Evolutionary conservation across 129 eudicot genomes (phyloP).

Genomic region (Helichrysum umbraculigerum): DNA sequence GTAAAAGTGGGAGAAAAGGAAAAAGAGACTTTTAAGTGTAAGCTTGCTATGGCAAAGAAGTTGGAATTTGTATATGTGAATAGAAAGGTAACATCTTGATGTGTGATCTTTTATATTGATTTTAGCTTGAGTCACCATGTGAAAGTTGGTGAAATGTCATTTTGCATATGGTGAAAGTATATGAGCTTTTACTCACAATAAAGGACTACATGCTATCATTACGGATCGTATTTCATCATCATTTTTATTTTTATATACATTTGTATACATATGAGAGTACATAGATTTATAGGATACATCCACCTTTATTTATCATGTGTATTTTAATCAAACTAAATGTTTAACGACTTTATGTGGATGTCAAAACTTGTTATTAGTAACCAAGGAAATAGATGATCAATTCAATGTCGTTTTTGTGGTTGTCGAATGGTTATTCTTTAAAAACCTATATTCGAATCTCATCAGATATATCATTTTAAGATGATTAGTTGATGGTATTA

Average conservation of each 20-base stretch:
- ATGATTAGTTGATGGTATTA: neutral
- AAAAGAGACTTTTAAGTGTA: neutral
- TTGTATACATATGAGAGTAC: neutral
- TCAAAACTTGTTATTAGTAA: neutral
- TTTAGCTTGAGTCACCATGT: conserved; percentile 16
- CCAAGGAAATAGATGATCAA: neutral
- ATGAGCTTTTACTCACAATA: conserved; percentile 16
- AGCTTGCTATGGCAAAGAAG: conserved; percentile 18
- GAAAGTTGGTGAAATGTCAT: conserved; percentile 29
- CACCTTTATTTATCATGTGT: neutral
- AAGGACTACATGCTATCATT: neutral
- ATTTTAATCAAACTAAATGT: neutral
- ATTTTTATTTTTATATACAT: neutral
- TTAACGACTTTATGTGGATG: neutral
- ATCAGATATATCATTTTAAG: neutral
- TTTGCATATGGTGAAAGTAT: conserved; percentile 20
- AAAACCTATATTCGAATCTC: neutral
- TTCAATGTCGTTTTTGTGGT: neutral
- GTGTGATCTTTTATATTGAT: conserved; percentile 9
- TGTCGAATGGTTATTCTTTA: neutral
- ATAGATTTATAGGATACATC: neutral
- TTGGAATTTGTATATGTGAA: neutral
- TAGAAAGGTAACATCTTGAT: conserved; percentile 13
- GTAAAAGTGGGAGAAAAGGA: neutral
- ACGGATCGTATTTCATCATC: neutral